These are phyloP conservation scores for Podaxis pistillaris DNA, from an alignment of 768 basidiomycete genomes.

Conservation along the genomic window DNA sequence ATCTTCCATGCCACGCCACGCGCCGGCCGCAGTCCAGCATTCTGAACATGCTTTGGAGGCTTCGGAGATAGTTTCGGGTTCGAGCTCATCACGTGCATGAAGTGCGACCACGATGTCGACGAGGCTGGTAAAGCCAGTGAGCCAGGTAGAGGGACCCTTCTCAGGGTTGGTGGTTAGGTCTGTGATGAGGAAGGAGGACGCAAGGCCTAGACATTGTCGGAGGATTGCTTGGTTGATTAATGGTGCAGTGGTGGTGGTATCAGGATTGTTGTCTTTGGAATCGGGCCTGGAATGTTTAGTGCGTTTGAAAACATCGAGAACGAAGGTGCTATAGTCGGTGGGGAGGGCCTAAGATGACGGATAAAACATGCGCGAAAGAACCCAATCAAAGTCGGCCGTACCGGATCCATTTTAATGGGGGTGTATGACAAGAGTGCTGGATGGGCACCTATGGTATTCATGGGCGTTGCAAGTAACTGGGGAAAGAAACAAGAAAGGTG, in stretches of 20 bases:
- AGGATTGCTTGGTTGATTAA: conserved; percentile 60
- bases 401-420: conserved; percentile 20
- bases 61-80: conserved; percentile 73
- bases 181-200: conserved; percentile 77
- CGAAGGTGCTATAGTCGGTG: conserved; percentile 63
- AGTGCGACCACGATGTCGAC: conserved; percentile 75
- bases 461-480: not conserved
- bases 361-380: not conserved
- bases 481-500: not conserved
- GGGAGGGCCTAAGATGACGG: conserved; percentile 31
- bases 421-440: not conserved
- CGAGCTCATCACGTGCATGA: conserved; percentile 63
- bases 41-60: conserved; percentile 74
- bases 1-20: conserved; percentile 67
- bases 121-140: conserved; percentile 61
- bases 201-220: conserved; percentile 63
- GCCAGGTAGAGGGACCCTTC: conserved; percentile 61
- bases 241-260: conserved; percentile 21
- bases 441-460: not conserved
- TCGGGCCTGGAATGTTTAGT: conserved; percentile 35
- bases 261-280: conserved; percentile 1
- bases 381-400: conserved; percentile 2
- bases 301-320: conserved; percentile 50
- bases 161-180: conserved; percentile 66
- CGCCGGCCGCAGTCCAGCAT: conserved; percentile 72